A percentile compares a stretch with the other conserved stretches of the same genome.
Evolutionary conservation across 768 basidiomycete species (phyloP).

Genomic region (Pleurotus djamor): DNA sequence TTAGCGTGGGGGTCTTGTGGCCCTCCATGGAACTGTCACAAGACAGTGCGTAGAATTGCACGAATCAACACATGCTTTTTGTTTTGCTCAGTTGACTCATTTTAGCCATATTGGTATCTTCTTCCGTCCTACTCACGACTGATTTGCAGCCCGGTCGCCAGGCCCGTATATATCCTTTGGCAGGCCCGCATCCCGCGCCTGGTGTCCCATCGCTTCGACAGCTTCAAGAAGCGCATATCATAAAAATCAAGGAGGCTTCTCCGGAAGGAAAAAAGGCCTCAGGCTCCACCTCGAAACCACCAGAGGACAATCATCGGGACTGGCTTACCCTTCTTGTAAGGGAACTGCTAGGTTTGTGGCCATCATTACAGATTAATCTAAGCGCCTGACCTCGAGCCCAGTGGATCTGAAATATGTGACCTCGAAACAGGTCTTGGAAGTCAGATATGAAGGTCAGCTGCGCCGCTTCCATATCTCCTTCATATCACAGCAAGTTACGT

Average conservation of each 20-base stretch:
- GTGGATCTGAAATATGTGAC: constrained; percentile 75
- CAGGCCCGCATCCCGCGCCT: constrained; percentile 30
- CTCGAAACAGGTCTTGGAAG: constrained; percentile 55
- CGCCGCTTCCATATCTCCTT: constrained; percentile 58
- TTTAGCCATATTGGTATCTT: constrained; percentile 55
- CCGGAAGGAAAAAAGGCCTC: constrained; percentile 10
- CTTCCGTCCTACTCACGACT: constrained; percentile 61
- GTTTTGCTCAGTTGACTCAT: constrained; percentile 10
- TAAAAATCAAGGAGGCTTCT: constrained; percentile 51
- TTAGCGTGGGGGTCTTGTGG: constrained; percentile 74
- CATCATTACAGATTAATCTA: constrained; percentile 8
- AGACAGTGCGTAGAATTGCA: constrained; percentile 45
- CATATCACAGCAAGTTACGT: constrained; percentile 30
- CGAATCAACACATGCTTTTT: constrained; percentile 11
- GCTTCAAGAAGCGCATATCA: constrained; percentile 46
- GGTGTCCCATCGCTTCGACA: constrained; percentile 51
- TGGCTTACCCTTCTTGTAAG: constrained; percentile 70
- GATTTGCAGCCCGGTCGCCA: constrained; percentile 46
- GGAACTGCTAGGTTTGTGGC: constrained; percentile 61
- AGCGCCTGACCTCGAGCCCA: constrained; percentile 22
- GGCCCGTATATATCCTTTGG: constrained; percentile 48
- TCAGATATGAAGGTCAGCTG: constrained; percentile 57
- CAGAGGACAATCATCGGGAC: constrained; percentile 40
- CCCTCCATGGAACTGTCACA: constrained; percentile 63
- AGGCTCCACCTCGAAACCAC: constrained; percentile 14